These are phyloP conservation scores for Eucalyptus pumila DNA, from an alignment of 345 rosid species.

Conservation along the genomic window DNA sequence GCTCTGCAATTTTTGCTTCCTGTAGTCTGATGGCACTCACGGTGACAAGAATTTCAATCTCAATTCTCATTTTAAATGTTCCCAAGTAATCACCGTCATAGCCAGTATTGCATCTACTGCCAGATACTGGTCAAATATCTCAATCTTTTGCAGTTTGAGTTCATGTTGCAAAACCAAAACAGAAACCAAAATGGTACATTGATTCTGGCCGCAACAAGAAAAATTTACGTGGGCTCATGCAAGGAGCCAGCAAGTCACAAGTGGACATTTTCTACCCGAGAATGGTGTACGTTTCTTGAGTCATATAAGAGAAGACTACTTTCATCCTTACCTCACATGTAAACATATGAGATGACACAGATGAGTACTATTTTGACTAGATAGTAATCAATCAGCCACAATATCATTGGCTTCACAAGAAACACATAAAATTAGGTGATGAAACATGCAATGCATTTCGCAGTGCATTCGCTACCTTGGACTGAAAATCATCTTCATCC, in stretches of 20 bases:
- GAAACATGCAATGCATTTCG: not conserved
- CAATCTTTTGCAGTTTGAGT: not conserved
- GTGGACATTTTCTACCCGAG: not conserved
- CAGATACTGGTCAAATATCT: not conserved
- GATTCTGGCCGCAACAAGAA: not conserved
- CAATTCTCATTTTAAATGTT: not conserved
- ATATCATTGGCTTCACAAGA: not conserved
- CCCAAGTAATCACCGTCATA: not conserved
- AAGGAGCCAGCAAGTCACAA: not conserved
- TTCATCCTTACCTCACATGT: not conserved
- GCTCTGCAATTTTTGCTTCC: not conserved
- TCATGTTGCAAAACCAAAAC: not conserved
- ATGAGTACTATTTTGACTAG: not conserved
- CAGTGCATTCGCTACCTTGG: conserved; percentile 40
- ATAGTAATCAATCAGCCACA: not conserved
- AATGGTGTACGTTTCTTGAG: not conserved
- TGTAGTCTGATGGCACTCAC: not conserved
- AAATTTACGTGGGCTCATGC: not conserved
- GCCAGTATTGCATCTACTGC: not conserved
- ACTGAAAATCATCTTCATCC: conserved; percentile 81
- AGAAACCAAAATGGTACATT: not conserved
- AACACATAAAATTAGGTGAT: not conserved
- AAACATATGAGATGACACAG: not conserved
- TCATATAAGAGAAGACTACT: not conserved
- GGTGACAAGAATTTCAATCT: not conserved